A percentile compares a stretch with the other conserved stretches of the same genome.
Conservation (phyloP, 2,329 filamentous ascomycete genomes). For the Teratosphaeria destructans region DNA sequence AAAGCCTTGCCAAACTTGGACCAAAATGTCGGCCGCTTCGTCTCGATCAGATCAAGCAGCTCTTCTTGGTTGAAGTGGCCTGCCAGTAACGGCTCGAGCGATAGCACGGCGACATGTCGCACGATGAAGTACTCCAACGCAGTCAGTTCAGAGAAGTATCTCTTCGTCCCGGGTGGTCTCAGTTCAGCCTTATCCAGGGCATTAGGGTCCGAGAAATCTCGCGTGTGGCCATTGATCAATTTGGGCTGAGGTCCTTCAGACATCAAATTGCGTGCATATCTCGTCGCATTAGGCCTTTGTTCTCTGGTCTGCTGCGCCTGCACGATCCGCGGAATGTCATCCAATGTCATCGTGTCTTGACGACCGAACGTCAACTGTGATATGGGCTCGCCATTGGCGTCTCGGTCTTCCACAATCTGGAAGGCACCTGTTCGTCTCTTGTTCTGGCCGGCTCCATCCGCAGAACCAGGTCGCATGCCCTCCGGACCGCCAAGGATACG, state of each 20-base stretch:
- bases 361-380: conserved; percentile 80
- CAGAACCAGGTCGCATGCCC: conserved; percentile 61
- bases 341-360: conserved; percentile 82
- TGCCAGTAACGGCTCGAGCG: conserved; percentile 86
- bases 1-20: conserved; percentile 96
- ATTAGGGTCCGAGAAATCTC: conserved; percentile 46
- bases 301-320: conserved; percentile 92
- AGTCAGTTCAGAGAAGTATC: conserved; percentile 92
- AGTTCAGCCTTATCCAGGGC: conserved; percentile 29
- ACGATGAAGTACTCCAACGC: conserved; percentile 96
- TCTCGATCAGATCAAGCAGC: conserved; percentile 82
- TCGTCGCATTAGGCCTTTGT: conserved; percentile 70
- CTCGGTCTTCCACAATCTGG: conserved; percentile 71
- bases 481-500: conserved; percentile 85
- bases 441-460: conserved; percentile 38
- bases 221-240: conserved; percentile 59
- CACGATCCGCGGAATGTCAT: conserved; percentile 93
- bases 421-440: conserved; percentile 42
- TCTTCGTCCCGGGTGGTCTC: conserved; percentile 52
- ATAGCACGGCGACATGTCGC: conserved; percentile 84
- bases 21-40: conserved; percentile 90
- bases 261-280: conserved; percentile 59
- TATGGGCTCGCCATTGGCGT: conserved; percentile 52
- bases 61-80: conserved; percentile 90
- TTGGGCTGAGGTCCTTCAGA: conserved; percentile 57